A percentile compares a stretch with the other conserved stretches of the same genome.
These are phyloP conservation scores for Tephrocybe sp. DNA, from an alignment of 768 basidiomycete genomes.

Conservation along the genomic window DNA sequence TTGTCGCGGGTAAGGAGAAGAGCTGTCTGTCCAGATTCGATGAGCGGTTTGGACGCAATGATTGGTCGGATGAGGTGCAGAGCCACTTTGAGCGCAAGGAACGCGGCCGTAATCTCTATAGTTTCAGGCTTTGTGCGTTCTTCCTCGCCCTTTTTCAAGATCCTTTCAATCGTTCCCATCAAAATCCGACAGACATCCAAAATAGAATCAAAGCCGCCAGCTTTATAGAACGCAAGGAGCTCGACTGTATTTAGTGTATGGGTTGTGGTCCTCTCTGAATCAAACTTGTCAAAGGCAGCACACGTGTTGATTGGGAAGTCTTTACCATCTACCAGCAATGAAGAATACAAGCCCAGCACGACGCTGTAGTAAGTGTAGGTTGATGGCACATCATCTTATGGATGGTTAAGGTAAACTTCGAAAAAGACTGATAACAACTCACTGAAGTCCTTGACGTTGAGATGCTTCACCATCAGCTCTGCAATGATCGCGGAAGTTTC, in stretches of 20 bases:
- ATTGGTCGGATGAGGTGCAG: slow-evolving; percentile 76
- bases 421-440: slow-evolving; percentile 22
- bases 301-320: slow-evolving; percentile 10
- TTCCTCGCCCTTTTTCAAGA: slow-evolving; percentile 49
- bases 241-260: slow-evolving; percentile 83
- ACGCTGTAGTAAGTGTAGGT: slow-evolving; percentile 47
- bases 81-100: slow-evolving; percentile 78
- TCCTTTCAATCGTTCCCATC: slow-evolving; percentile 53
- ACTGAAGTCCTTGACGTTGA: slow-evolving; percentile 57
- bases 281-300: slow-evolving; percentile 10
- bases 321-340: slow-evolving; percentile 50
- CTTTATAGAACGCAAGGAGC: slow-evolving; percentile 69
- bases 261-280: slow-evolving; percentile 70
- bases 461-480: slow-evolving; percentile 68
- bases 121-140: slow-evolving; percentile 57
- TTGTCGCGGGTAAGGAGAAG: slow-evolving; percentile 75
- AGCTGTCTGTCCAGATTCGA: slow-evolving; percentile 84
- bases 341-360: slow-evolving; percentile 44
- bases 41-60: slow-evolving; percentile 74
- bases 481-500: slow-evolving; percentile 73
- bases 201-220: slow-evolving; percentile 71
- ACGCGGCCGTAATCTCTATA: slow-evolving; percentile 74
- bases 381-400: slow-evolving; percentile 30
- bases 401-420: background rate
- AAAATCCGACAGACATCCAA: slow-evolving; percentile 57